Evolutionary conservation across 495 filamentous ascomycete genomes (phyloP).

Genomic region (Neurospora sp.): DNA sequence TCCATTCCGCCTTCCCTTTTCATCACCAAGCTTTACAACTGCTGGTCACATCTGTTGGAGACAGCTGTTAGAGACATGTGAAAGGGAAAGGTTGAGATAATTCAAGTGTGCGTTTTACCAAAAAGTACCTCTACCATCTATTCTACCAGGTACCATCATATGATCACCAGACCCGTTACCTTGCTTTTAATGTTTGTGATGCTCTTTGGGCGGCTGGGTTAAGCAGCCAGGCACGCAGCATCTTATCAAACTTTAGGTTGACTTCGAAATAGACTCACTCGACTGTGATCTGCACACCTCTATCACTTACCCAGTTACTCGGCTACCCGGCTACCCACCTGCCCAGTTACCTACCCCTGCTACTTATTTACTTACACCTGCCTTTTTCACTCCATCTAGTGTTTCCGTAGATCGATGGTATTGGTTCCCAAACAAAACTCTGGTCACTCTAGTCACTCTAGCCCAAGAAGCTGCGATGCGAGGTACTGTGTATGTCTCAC

Average conservation of each 20-base stretch:
- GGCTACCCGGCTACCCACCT: not conserved
- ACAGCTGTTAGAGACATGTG: not conserved
- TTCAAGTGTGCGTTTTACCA: not conserved
- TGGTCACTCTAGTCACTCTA: not conserved
- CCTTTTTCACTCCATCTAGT: not conserved
- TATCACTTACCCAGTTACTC: not conserved
- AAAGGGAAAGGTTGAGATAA: not conserved
- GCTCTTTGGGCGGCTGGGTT: not conserved
- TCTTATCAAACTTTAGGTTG: not conserved
- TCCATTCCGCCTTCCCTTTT: not conserved
- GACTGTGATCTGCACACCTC: not conserved
- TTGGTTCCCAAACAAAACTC: not conserved
- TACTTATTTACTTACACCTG: not conserved
- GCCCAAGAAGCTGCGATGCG: not conserved
- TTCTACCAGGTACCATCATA: not conserved
- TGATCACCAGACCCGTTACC: not conserved
- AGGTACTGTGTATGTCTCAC: not conserved
- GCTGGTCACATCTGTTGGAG: too few relatives aligned
- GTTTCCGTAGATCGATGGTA: not conserved
- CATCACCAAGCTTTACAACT: too few relatives aligned
- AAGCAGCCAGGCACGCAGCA: not conserved
- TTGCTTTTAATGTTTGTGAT: not conserved
- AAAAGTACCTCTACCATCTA: not conserved
- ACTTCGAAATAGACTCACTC: not conserved
- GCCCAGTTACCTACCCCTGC: too few relatives aligned